Base-by-base conservation (phyloP, 345 rosid genomes). In the Orychophragmus violaceus region DNA sequence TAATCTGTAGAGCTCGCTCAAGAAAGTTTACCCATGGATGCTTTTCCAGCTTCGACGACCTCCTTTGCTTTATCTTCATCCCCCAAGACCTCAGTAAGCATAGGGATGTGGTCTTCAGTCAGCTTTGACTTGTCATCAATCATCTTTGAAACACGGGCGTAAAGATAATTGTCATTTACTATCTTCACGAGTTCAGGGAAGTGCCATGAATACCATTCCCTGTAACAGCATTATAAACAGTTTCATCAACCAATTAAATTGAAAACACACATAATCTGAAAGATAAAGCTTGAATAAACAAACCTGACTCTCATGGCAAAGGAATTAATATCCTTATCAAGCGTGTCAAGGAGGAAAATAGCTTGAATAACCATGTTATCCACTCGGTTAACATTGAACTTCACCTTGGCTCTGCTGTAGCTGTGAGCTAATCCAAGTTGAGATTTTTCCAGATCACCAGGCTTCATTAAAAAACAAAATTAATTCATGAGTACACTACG, bases 231-330 rank as follows among this genome's bases (percentile, higher is more conserved):
- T 39, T 9, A 52, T 4, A 36, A n/a, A 16, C 46, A 18, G 8
- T 48, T 37, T 36, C 18, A 37, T 10, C 52, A 0, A 59, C 8
- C 11, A 23, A 18, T 0, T 3, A 13, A 18, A n/a, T 1, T 4
- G 11, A 59, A 10, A 37, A 35, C 16, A 36, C 23, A 56, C 7
- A 55, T 4, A 25, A 39, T 7, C 14, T 27, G 33, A 10, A 14
- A 51, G 29, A 12, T 16, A 21, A 66, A 23, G 14, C 28, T 21
- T 35, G 39, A 35, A 53, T 5, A 44, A 29, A 80, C 90, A 56
- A 57, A 90, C 99, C 97, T 90, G 75, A 94, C 90, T 79, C 97
- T 86, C 97, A 88, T 94, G 57, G 96, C 81, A 67, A 88, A 88
- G 49, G 96, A 78, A 10, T 41, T 41, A 1, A 41, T 41, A 14